Base-by-base conservation (phyloP, 306 rosid species). In the Prosopis cineraria region DNA sequence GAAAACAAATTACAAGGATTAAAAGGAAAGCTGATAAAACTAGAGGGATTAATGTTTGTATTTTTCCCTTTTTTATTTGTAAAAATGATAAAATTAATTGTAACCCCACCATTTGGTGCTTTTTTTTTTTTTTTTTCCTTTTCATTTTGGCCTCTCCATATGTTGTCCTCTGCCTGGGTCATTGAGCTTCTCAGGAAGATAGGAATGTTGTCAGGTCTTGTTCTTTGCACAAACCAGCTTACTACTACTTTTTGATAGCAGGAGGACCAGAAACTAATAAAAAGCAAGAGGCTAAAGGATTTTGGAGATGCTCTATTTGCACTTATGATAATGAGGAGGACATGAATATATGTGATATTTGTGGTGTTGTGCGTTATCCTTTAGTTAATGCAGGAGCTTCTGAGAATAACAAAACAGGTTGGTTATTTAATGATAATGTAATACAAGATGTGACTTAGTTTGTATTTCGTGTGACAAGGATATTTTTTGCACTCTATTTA, bases 231-330 rank as follows among this genome's bases (percentile, higher is more conserved):
- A 33, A 43, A 62, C 59, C 25, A 60, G 34, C 44, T 36, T 68
- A 65, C 67, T 10, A 7, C 9, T 40, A 40, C 79, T 78, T 41
- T 68, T 85, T 53, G 70, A 56, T 86, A 88, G 96, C 79, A 69
- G 85, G 79, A 31, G 78, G 53, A 60, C 39, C 20, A 31, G 41
- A n/a, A 70, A 77, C 83, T 56, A 88, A 64, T 69, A 65, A 84
- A 74, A 86, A 80, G 79, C 79, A 80, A 79, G 91, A 84, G 83
- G 78, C 86, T 39, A 56, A 39, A 14, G 85, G 86, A 53, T 31
- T 88, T 74, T 95, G 98, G 98, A 78, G 70, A 72, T 95, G 98
- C 82, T 50, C 90, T 74, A 87, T 91, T 79, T 95, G 98, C 79
- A 91, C 97, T 7, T 92, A 92, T 22, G 96, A 95, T 78, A 95